phyloP scores from a whole-genome alignment of 768 basidiomycete genomes.

The Stropharia rugosoannulata region DNA sequence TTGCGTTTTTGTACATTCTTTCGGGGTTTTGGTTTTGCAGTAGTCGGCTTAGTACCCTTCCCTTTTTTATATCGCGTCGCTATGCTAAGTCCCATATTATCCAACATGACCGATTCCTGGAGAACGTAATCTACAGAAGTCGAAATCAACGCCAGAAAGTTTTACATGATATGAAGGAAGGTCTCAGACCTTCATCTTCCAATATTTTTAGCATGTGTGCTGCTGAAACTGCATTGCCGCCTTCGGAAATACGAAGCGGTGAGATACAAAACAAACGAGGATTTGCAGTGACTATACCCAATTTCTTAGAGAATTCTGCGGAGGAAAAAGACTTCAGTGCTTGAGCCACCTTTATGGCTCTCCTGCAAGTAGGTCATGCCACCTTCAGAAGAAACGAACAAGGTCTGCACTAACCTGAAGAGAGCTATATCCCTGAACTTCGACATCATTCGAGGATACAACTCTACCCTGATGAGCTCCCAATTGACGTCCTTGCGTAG shows the following conservation, averaged over 20 bases:
- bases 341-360: constrained; percentile 72
- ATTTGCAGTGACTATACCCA: constrained; percentile 38
- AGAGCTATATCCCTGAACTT: constrained; percentile 70
- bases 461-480: constrained; percentile 61
- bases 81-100: constrained; percentile 44
- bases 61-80: constrained; percentile 36
- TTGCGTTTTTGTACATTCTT: constrained; percentile 51
- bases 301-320: constrained; percentile 55
- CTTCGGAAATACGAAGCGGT: constrained; percentile 26
- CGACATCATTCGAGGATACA: constrained; percentile 57
- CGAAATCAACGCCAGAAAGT: background rate
- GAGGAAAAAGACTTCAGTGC: constrained; percentile 38
- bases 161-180: background rate
- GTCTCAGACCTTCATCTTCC: constrained; percentile 60
- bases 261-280: background rate
- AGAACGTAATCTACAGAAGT: constrained; percentile 55
- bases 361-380: constrained; percentile 32
- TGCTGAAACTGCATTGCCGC: constrained; percentile 51
- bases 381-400: background rate
- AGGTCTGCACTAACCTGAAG: constrained; percentile 50
- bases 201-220: constrained; percentile 67
- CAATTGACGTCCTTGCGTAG: constrained; percentile 64
- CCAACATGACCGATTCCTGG: constrained; percentile 44
- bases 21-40: constrained; percentile 39
- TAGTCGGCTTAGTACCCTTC: constrained; percentile 39